These are phyloP conservation scores for Aspergillus eucalypticola DNA, from an alignment of 2,329 filamentous ascomycete species.

Conservation along the genomic window DNA sequence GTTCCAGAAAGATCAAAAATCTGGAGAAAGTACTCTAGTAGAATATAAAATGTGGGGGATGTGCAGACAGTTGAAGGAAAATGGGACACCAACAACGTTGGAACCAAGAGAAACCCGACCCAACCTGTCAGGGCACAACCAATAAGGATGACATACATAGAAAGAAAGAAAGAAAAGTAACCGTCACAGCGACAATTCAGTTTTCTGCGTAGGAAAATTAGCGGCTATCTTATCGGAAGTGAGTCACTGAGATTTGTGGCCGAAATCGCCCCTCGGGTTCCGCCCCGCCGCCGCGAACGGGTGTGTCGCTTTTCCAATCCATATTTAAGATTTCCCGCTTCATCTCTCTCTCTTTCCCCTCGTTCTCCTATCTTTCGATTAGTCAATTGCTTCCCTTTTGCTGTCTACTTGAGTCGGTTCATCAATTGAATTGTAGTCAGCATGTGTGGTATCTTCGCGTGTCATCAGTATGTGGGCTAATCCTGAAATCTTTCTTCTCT, in stretches of 20 bases:
- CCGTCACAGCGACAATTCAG: no score
- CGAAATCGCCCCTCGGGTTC: slow-evolving; percentile 31
- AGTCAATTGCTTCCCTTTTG: slow-evolving; percentile 23
- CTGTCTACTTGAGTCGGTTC: slow-evolving; percentile 15
- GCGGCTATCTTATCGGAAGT: slow-evolving; percentile 33
- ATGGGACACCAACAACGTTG: not conserved
- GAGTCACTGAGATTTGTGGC: slow-evolving; percentile 28
- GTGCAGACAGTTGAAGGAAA: not conserved
- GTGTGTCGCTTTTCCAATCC: slow-evolving; percentile 7
- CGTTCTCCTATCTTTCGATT: slow-evolving; percentile 14
- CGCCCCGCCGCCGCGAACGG: slow-evolving; percentile 23
- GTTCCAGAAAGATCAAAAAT: not conserved
- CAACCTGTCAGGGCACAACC: slow-evolving; percentile 1
- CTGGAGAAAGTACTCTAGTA: not conserved
- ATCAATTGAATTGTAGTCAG: slow-evolving; percentile 46
- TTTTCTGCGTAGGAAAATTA: not conserved
- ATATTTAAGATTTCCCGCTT: slow-evolving; percentile 28
- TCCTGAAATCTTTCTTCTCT: slow-evolving; percentile 9
- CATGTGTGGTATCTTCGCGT: slow-evolving; percentile 98
- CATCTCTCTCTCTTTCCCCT: slow-evolving; percentile 21
- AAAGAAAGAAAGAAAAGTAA: not conserved
- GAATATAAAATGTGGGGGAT: not conserved
- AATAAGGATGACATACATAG: slow-evolving; percentile 9
- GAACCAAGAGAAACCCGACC: no score
- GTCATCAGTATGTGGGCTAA: slow-evolving; percentile 69